Evolutionary conservation across 1,139 yeast species (phyloP).

Genomic region (Hyphopichia khmerensis): DNA sequence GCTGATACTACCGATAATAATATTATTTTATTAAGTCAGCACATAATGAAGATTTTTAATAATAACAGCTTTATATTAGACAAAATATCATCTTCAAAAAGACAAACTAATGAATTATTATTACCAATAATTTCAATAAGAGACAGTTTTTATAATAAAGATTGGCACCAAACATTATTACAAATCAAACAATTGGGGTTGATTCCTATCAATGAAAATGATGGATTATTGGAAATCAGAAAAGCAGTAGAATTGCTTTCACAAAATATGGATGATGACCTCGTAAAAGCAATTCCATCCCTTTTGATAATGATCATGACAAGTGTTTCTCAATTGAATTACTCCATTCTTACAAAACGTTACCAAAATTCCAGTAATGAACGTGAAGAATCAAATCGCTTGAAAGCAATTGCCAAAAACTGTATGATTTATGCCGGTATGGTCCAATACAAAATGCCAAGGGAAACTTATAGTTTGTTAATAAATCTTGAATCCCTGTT

Average conservation of each 20-base stretch:
- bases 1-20: conserved; percentile 43
- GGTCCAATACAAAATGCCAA: conserved; percentile 93
- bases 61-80: conserved; percentile 50
- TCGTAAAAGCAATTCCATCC: conserved; percentile 79
- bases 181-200: conserved; percentile 60
- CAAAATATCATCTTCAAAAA: conserved; percentile 44
- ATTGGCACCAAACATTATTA: conserved; percentile 62
- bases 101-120: conserved; percentile 64
- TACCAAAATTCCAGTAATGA: conserved; percentile 53
- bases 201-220: conserved; percentile 55
- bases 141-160: conserved; percentile 53
- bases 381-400: conserved; percentile 49
- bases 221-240: conserved; percentile 37
- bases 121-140: conserved; percentile 70
- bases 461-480: conserved; percentile 78
- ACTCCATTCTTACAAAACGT: conserved; percentile 44
- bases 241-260: conserved; percentile 42
- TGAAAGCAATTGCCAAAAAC: conserved; percentile 72
- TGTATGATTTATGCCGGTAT: conserved; percentile 95
- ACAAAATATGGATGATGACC: conserved; percentile 59
- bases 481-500: conserved; percentile 57
- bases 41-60: conserved; percentile 52
- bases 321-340: conserved; percentile 62
- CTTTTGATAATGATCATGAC: conserved; percentile 81
- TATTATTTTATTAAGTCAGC: conserved; percentile 57